Conservation (phyloP, 2,329 filamentous ascomycete species). For the Xylariaceae sp. region DNA sequence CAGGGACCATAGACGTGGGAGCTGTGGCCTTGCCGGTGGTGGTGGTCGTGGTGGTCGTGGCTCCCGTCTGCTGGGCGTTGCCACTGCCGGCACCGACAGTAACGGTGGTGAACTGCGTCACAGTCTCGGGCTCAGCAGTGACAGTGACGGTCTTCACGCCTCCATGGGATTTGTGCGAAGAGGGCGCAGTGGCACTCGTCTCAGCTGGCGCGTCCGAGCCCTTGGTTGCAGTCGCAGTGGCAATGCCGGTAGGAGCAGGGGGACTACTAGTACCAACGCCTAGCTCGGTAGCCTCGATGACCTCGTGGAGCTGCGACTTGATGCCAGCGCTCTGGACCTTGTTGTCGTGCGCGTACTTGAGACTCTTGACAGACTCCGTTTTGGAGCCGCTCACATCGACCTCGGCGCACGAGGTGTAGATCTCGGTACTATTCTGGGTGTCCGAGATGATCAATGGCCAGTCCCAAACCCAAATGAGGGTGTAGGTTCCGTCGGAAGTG, state of each 20-base stretch:
- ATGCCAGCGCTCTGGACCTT: slow-evolving; percentile 30
- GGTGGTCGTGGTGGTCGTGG: slow-evolving; percentile 3
- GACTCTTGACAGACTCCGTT: not conserved
- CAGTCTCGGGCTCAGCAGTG: slow-evolving; percentile 34
- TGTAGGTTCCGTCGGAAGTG: slow-evolving; percentile 62
- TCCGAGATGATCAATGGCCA: slow-evolving; percentile 63
- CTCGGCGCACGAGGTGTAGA: slow-evolving; percentile 51
- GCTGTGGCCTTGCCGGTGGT: slow-evolving; percentile 2
- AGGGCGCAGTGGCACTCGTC: not conserved
- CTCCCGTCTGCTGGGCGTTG: slow-evolving; percentile 1
- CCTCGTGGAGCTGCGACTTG: slow-evolving; percentile 41
- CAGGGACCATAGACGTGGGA: not conserved
- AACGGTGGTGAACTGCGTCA: slow-evolving; percentile 35
- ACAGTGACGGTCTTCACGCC: slow-evolving; percentile 39
- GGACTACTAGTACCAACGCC: slow-evolving; percentile 21
- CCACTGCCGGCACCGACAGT: slow-evolving; percentile 20
- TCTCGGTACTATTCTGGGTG: slow-evolving; percentile 46
- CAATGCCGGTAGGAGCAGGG: slow-evolving; percentile 18
- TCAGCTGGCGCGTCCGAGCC: not conserved
- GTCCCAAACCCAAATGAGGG: slow-evolving; percentile 95
- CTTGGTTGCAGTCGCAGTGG: not conserved
- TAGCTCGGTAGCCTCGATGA: slow-evolving; percentile 33
- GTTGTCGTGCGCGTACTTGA: not conserved
- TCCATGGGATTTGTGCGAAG: not conserved
- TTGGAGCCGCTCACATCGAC: slow-evolving; percentile 27